Evolutionary conservation across 164 flowering plant species (phyloP), one percentile per base, ranked within the genome.

Genomic region (Chimonanthus praecox): DNA sequence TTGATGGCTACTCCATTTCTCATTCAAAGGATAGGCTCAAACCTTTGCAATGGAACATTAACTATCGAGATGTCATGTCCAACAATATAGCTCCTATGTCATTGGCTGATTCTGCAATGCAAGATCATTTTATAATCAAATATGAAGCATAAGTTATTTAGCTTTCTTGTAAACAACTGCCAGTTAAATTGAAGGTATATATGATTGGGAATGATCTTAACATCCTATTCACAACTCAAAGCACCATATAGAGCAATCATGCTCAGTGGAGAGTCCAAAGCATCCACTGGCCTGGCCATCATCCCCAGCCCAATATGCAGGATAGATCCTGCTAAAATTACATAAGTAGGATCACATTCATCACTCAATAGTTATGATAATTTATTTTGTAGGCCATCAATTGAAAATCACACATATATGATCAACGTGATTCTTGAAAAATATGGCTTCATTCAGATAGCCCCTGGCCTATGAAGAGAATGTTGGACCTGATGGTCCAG

Each of bases 81-180:
- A 54, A 63, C 18, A 63, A 33, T 21, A 58, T 10, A 11, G 58
- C 70, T 69, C 68, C 54, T 71, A 73, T 3, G 72, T 58, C 58
- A 58, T 46, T 54, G 73, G 18, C 64, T 15, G 20, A 43, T 69
- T 64, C 79, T 77, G 79, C 76, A 63, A 69, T 61, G 58, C 47
- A 16, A 62, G 64, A 64, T 10, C 8, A 51, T n/a, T 49, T n/a
- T 4, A 46, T 43, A 21, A 71, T 58, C 49, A 13, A 8, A 66
- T 54, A 49, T 3, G 7, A 47, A 64, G 46, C 64, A 65, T 60
- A 20, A 63, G 10, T 63, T 33, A 44, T 18, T 63, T 8, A 21
- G 48, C 20, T 63, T 33, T 69, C 60, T 61, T 20, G 44, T 20
- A 9, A 13, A 63, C 9, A 63, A 58, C 4, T 58, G 61, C 61